Conservation (phyloP, 2,329 filamentous ascomycete genomes). For the Emydomyces testavorans region DNA sequence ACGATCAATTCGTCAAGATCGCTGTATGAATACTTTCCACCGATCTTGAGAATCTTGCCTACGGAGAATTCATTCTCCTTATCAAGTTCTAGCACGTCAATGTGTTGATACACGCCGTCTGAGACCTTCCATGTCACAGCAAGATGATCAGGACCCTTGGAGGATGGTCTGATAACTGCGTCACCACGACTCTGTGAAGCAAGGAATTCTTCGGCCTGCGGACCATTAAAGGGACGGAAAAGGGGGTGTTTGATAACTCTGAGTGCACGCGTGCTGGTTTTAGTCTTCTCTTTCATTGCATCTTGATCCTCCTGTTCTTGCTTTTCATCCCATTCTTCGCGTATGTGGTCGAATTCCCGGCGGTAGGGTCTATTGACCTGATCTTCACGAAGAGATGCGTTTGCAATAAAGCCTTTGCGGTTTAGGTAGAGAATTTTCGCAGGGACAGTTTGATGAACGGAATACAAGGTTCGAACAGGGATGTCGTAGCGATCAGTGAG, state of each 20-base stretch:
- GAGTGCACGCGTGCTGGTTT: constrained; percentile 71
- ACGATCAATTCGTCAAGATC: constrained; percentile 97
- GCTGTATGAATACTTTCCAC: constrained; percentile 79
- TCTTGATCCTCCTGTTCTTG: constrained; percentile 75
- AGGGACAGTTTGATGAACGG: constrained; percentile 70
- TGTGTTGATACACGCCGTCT: constrained; percentile 91
- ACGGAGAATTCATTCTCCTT: constrained; percentile 96
- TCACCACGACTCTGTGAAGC: constrained; percentile 77
- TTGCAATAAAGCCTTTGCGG: constrained; percentile 70
- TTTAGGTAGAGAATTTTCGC: constrained; percentile 83
- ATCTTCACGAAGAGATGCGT: constrained; percentile 74
- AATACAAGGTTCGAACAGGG: constrained; percentile 61
- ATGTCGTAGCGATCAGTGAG: constrained; percentile 59
- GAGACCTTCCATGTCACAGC: constrained; percentile 97
- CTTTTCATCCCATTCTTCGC: constrained; percentile 74
- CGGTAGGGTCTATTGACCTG: constrained; percentile 62
- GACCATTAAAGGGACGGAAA: constrained; percentile 84
- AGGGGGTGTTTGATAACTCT: constrained; percentile 96
- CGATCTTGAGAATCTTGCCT: constrained; percentile 72
- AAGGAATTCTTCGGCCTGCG: constrained; percentile 85
- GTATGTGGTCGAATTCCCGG: constrained; percentile 57
- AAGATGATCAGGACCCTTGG: constrained; percentile 88
- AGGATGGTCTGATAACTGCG: constrained; percentile 88
- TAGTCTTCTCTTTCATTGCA: constrained; percentile 73
- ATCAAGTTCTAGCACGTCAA: constrained; percentile 91